phyloP scores from a whole-genome alignment of 345 rosid species.

The Hibiscus mutabilis region DNA sequence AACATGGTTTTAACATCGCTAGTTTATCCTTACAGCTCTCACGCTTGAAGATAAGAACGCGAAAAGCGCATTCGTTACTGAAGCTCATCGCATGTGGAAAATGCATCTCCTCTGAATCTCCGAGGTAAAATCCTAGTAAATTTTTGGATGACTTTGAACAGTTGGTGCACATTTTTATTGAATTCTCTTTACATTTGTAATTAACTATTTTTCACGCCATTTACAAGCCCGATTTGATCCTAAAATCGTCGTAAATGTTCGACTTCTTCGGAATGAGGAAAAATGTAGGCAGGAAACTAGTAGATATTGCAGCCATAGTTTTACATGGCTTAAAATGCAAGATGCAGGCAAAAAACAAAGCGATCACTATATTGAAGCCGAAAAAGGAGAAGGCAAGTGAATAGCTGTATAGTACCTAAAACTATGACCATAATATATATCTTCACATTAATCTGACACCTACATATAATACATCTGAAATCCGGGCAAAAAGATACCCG shows the following conservation, averaged over 20 bases:
- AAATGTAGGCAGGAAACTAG: background rate
- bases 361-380: too few relatives aligned
- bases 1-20: background rate
- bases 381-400: background rate
- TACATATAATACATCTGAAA: conserved; percentile 13
- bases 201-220: conserved; percentile 28
- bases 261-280: background rate
- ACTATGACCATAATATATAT: background rate
- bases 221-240: conserved; percentile 16
- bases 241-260: conserved; percentile 5
- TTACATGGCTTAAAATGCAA: too few relatives aligned
- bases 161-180: background rate
- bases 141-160: conserved; percentile 14
- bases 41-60: conserved; percentile 47
- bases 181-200: conserved; percentile 26
- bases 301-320: background rate
- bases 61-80: conserved; percentile 54
- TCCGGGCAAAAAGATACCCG: background rate
- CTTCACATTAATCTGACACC: conserved; percentile 15
- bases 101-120: conserved; percentile 53
- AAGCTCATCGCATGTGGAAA: conserved; percentile 68
- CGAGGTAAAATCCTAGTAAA: conserved; percentile 31
- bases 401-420: background rate
- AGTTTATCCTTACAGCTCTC: conserved; percentile 43
- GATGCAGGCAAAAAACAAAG: too few relatives aligned